Evolutionary conservation across 768 basidiomycete species (phyloP).

Genomic region (Coprinopsis strossmayeri): DNA sequence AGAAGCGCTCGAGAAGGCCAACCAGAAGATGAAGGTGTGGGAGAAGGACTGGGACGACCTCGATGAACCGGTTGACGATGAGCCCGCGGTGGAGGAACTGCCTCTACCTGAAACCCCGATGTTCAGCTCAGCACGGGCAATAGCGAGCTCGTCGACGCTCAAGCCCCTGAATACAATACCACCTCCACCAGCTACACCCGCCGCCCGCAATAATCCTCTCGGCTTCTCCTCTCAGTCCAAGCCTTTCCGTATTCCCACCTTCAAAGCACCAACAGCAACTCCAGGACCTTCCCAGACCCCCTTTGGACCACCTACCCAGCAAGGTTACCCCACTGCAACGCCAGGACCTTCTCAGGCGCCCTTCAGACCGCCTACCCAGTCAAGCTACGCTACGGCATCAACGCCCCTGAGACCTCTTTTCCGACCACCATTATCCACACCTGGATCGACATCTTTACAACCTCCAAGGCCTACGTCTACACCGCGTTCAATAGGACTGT

Average conservation of each 20-base stretch:
- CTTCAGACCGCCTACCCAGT: conserved; percentile 28
- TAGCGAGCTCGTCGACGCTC: background rate
- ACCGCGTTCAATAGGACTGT: background rate
- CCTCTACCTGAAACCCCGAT: background rate
- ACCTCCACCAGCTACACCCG: background rate
- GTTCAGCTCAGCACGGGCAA: background rate
- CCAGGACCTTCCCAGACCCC: conserved; percentile 15
- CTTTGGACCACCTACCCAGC: conserved; percentile 28
- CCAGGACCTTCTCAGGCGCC: conserved; percentile 15
- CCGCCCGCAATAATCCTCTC: background rate
- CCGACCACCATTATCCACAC: conserved; percentile 8
- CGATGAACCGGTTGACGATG: conserved; percentile 18
- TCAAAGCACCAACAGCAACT: conserved; percentile 14
- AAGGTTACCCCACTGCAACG: conserved; percentile 22
- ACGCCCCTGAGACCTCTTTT: conserved; percentile 2
- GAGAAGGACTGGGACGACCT: conserved; percentile 26
- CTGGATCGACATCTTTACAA: conserved; percentile 2
- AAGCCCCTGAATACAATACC: background rate
- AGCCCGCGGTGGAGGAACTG: background rate
- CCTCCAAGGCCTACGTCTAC: background rate
- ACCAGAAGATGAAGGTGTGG: conserved; percentile 46
- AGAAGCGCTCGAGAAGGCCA: conserved; percentile 47
- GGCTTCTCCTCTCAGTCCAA: conserved; percentile 2
- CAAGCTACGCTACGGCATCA: conserved; percentile 17
- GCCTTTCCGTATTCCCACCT: conserved; percentile 6